phyloP scores from a whole-genome alignment of 345 rosid genomes.

The Litchi chinensis region DNA sequence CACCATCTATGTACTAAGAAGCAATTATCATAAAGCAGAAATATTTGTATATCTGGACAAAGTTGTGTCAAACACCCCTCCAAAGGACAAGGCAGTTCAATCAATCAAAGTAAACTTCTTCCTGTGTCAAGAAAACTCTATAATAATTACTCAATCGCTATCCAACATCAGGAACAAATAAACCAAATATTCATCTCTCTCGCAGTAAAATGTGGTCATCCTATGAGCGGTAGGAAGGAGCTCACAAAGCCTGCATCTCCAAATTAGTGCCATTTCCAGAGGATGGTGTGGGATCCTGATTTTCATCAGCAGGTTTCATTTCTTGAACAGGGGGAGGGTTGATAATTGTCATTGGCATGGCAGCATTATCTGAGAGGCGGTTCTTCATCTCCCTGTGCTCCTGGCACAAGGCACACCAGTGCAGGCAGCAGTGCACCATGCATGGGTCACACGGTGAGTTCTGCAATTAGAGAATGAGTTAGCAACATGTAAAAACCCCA shows the following conservation, averaged over 20 bases:
- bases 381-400: slow-evolving; percentile 91
- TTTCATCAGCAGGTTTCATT: slow-evolving; percentile 60
- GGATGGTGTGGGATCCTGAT: slow-evolving; percentile 40
- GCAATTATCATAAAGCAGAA: not conserved
- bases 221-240: not conserved
- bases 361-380: slow-evolving; percentile 69
- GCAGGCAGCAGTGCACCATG: slow-evolving; percentile 69
- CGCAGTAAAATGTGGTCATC: not conserved
- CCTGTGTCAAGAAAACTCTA: not conserved
- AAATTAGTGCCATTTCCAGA: slow-evolving; percentile 44
- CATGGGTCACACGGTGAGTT: slow-evolving; percentile 91
- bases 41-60: slow-evolving; percentile 8
- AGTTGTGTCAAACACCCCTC: not conserved
- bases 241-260: slow-evolving; percentile 66
- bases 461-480: slow-evolving; percentile 43
- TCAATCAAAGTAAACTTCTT: not conserved
- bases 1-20: not conserved
- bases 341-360: slow-evolving; percentile 87
- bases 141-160: not conserved
- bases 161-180: not conserved
- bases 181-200: slow-evolving; percentile 7
- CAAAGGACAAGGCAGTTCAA: not conserved
- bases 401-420: slow-evolving; percentile 79
- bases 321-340: slow-evolving; percentile 91
- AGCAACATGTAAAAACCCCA: not conserved